Conservation (phyloP, 331 rosid species). For the Cucumis variabilis region DNA sequence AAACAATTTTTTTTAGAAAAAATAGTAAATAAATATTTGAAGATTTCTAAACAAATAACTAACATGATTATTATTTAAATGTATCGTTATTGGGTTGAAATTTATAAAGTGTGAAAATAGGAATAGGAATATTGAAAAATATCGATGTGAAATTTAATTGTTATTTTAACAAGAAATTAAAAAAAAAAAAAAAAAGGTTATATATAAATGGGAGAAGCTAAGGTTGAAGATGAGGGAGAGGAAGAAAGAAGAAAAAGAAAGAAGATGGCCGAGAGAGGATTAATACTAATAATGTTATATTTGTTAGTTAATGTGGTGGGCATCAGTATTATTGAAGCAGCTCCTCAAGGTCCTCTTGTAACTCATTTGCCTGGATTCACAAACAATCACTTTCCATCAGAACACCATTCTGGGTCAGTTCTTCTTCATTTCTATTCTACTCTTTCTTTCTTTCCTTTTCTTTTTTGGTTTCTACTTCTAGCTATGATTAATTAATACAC, state of each 20-base stretch:
- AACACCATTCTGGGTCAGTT: conserved; percentile 49
- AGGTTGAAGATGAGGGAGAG: neutral
- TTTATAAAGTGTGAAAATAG: too few species aligned
- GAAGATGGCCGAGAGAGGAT: conserved; percentile 29
- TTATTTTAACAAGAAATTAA: too few species aligned
- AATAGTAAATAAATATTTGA: too few species aligned
- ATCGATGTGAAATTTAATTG: too few species aligned
- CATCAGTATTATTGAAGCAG: conserved; percentile 31
- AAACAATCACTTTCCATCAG: conserved; percentile 36
- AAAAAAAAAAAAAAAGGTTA: neutral
- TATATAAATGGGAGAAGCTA: neutral
- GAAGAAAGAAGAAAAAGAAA: neutral
- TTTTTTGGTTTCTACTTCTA: too few species aligned
- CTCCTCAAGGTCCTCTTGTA: conserved; percentile 43
- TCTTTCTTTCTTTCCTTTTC: too few species aligned
- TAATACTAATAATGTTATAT: neutral
- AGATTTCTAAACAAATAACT: too few species aligned
- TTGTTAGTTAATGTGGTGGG: neutral
- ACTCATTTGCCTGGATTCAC: conserved; percentile 53
- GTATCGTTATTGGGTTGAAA: too few species aligned
- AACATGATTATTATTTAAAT: too few species aligned
- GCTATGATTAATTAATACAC: too few species aligned
- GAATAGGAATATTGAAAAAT: too few species aligned
- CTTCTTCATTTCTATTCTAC: neutral
- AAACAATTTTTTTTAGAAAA: too few species aligned